These are phyloP conservation scores for Macrolepiota dolichaula DNA, from an alignment of 768 basidiomycete species.

Conservation along the genomic window DNA sequence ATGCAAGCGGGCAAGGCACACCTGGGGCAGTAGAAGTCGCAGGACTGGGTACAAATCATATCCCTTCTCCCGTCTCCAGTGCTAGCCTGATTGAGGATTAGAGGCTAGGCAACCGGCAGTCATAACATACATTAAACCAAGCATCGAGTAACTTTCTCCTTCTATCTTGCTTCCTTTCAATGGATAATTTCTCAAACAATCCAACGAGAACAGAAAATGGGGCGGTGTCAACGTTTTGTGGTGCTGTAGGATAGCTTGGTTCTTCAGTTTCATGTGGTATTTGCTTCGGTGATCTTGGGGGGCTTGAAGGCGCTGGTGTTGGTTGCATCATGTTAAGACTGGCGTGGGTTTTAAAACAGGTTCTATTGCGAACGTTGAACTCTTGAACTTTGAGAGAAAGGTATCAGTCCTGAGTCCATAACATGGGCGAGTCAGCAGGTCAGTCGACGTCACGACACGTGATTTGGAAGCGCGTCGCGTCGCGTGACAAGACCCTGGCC, in stretches of 20 bases:
- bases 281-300: conserved; percentile 40
- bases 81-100: conserved; percentile 36
- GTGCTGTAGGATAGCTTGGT: conserved; percentile 49
- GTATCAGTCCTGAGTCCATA: not conserved
- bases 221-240: conserved; percentile 63
- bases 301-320: conserved; percentile 65
- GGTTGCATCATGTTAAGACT: conserved; percentile 49
- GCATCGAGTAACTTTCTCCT: conserved; percentile 62
- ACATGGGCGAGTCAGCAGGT: not conserved
- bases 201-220: conserved; percentile 66
- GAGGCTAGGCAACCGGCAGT: not conserved
- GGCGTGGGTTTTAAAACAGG: not conserved
- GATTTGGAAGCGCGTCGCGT: conserved; percentile 28
- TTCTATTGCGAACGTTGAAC: not conserved
- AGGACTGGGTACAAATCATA: conserved; percentile 87
- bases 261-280: conserved; percentile 25
- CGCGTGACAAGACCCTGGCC: conserved; percentile 25
- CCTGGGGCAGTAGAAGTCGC: conserved; percentile 88
- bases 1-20: conserved; percentile 18
- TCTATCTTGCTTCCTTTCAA: conserved; percentile 71
- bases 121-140: conserved; percentile 75
- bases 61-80: conserved; percentile 86
- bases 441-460: conserved; percentile 15
- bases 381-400: not conserved
- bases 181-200: conserved; percentile 74